These are phyloP conservation scores for Saraca asoca DNA, from an alignment of 331 rosid genomes.

Conservation along the genomic window DNA sequence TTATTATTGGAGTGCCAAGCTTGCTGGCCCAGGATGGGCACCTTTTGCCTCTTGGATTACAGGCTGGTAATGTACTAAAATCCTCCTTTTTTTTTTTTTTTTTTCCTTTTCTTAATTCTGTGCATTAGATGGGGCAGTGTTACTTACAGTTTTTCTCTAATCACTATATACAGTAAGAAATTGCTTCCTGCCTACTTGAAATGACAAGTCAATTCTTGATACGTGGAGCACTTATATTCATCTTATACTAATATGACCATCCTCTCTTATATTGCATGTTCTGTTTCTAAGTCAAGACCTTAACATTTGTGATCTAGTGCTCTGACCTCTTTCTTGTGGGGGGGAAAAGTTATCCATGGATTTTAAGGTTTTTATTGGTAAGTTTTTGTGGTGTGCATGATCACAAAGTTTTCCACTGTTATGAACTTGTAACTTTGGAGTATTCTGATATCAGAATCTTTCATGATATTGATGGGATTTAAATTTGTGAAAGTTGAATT, in stretches of 20 bases:
- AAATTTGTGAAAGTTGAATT: not conserved
- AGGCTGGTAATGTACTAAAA: conserved; percentile 69
- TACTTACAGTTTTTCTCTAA: not conserved
- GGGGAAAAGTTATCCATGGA: too few relatives aligned
- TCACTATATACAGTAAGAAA: not conserved
- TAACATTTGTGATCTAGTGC: too few relatives aligned
- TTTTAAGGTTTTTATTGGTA: not conserved
- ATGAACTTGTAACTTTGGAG: not conserved
- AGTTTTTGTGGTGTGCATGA: not conserved
- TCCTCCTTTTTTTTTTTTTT: not conserved
- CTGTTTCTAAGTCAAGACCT: not conserved
- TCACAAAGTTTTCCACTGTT: not conserved
- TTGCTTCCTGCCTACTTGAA: not conserved
- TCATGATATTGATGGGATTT: not conserved
- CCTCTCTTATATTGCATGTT: not conserved
- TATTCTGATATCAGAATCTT: not conserved
- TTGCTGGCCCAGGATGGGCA: conserved; percentile 92
- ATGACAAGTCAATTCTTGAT: not conserved
- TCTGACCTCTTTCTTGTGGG: too few relatives aligned
- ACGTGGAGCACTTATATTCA: not conserved
- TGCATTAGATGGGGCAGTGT: not conserved
- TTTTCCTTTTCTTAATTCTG: not conserved
- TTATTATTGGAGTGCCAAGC: conserved; percentile 96
- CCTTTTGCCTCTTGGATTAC: conserved; percentile 96
- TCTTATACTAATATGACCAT: not conserved